Conservation (phyloP, 192 early-diverging fungal species). For the Entomortierella parvispora region DNA sequence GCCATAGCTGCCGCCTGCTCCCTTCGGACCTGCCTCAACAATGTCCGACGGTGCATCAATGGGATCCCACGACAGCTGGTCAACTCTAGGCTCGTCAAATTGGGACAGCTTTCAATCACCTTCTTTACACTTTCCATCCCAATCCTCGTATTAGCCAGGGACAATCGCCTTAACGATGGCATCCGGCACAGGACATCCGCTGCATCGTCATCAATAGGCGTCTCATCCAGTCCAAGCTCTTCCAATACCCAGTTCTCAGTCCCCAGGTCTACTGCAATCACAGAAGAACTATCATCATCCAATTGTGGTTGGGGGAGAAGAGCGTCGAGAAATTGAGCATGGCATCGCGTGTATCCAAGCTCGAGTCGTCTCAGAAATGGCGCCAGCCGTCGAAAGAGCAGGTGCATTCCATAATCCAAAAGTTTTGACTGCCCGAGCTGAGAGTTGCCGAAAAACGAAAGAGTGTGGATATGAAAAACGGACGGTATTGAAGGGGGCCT, state of each 20-base stretch:
- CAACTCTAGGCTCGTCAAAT: constrained; percentile 25
- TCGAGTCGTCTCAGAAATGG: constrained; percentile 27
- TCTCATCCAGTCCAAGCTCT: constrained; percentile 40
- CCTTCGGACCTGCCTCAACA: constrained; percentile 25
- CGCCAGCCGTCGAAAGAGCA: constrained; percentile 4
- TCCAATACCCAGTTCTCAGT: constrained; percentile 15
- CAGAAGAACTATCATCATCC: neutral
- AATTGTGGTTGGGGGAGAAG: neutral
- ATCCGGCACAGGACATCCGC: constrained; percentile 8
- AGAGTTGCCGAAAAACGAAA: constrained; percentile 34
- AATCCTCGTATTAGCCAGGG: constrained; percentile 27
- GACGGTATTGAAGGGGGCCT: neutral
- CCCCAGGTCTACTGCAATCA: neutral
- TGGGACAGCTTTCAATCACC: constrained; percentile 12
- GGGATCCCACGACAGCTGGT: constrained; percentile 41
- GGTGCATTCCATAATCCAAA: neutral
- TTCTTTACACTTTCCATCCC: constrained; percentile 17
- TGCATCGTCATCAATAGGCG: constrained; percentile 18
- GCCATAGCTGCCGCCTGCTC: too few species aligned
- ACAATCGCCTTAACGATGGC: constrained; percentile 20
- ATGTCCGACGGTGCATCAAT: constrained; percentile 20
- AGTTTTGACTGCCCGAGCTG: constrained; percentile 12
- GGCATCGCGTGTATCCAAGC: constrained; percentile 27
- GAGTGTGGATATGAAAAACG: constrained; percentile 21
- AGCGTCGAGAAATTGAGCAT: constrained; percentile 8